A percentile compares a stretch with the other conserved stretches of the same genome.
Conservation (phyloP, 768 basidiomycete genomes). For the Udeniomyces megalosporus region DNA sequence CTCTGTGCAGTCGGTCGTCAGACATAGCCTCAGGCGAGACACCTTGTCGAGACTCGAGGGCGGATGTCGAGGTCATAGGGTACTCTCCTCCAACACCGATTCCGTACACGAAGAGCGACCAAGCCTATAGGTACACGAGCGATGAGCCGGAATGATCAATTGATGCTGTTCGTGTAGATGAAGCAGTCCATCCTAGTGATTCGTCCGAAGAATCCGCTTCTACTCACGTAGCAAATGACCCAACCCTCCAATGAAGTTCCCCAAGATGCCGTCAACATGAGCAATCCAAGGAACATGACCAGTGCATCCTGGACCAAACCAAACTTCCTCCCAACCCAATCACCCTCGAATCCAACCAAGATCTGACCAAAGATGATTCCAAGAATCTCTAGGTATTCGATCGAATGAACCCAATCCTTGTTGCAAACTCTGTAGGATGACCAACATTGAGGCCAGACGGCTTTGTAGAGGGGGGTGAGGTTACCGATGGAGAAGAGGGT, state of each 20-base stretch:
- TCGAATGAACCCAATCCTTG: conserved; percentile 29
- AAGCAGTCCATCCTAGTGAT: too few species aligned
- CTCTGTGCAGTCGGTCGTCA: conserved; percentile 33
- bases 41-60: conserved; percentile 28
- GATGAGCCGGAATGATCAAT: too few species aligned
- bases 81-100: conserved; percentile 29
- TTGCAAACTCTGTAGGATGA: conserved; percentile 24
- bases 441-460: conserved; percentile 31
- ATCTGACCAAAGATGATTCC: conserved; percentile 33
- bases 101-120: conserved; percentile 32
- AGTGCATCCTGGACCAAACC: conserved; percentile 32
- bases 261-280: conserved; percentile 35
- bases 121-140: conserved; percentile 20
- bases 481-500: conserved; percentile 34
- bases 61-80: conserved; percentile 32
- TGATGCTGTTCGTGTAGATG: too few species aligned
- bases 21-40: conserved; percentile 18
- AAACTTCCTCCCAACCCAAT: conserved; percentile 32
- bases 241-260: conserved; percentile 30
- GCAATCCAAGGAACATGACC: conserved; percentile 28
- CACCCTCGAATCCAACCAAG: conserved; percentile 30
- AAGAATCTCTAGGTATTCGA: conserved; percentile 30
- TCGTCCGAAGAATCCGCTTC: too few species aligned
- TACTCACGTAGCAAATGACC: conserved; percentile 23
- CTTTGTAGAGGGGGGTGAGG: conserved; percentile 27